These are phyloP conservation scores for Termitomyces sp. DNA, from an alignment of 768 basidiomycete species.

Conservation along the genomic window DNA sequence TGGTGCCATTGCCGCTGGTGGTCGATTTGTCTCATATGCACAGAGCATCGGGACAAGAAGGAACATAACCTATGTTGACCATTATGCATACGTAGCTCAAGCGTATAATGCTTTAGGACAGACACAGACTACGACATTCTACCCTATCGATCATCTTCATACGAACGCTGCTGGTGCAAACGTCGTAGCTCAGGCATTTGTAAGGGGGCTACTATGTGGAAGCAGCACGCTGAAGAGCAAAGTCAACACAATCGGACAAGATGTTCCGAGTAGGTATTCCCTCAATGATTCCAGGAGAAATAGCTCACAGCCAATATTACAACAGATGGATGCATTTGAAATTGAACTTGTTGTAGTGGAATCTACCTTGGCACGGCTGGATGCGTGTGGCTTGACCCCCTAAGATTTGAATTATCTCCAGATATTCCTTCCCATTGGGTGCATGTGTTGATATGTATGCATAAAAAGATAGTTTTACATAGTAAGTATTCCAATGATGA, in stretches of 20 bases:
- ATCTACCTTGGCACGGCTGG: neutral
- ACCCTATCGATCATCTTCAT: conserved; percentile 42
- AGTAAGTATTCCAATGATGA: too few relatives aligned
- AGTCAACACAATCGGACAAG: neutral
- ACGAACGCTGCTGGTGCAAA: conserved; percentile 38
- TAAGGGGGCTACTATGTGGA: conserved; percentile 37
- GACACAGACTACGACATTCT: conserved; percentile 30
- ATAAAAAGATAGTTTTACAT: neutral
- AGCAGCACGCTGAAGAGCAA: conserved; percentile 23
- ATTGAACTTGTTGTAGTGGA: neutral
- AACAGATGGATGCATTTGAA: neutral
- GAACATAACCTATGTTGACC: conserved; percentile 36
- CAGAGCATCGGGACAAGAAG: conserved; percentile 30
- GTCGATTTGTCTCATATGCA: conserved; percentile 43
- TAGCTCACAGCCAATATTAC: neutral
- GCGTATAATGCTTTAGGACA: conserved; percentile 35
- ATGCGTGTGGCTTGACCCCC: neutral
- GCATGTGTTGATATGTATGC: too few relatives aligned
- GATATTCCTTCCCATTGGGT: neutral
- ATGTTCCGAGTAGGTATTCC: neutral
- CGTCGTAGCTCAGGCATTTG: conserved; percentile 42
- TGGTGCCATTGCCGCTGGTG: conserved; percentile 24
- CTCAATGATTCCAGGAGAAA: neutral
- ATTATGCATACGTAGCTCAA: conserved; percentile 39
- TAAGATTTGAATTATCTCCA: too few relatives aligned